phyloP scores from a whole-genome alignment of 148 eudicot genomes.

The Camellia japonica region DNA sequence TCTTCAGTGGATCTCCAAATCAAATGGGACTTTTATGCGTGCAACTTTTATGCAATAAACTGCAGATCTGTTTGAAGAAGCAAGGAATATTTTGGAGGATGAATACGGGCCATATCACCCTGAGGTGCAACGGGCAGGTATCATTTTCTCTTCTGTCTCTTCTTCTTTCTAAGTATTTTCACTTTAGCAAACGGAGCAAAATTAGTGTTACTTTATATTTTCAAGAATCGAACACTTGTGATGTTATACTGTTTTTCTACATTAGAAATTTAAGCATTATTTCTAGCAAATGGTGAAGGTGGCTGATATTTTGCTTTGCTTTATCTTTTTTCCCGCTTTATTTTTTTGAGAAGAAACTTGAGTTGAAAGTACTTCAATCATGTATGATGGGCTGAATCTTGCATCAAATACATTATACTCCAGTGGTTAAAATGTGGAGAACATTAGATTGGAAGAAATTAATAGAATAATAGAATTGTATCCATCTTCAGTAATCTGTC shows the following conservation, averaged over 20 bases:
- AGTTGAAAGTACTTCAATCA: no score
- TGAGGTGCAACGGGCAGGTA: slow-evolving; percentile 93
- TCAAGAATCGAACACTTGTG: no score
- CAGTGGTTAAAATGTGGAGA: neutral
- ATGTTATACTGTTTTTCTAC: no score
- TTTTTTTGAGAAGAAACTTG: no score
- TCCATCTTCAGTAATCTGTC: no score
- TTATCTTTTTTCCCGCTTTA: neutral
- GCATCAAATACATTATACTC: neutral
- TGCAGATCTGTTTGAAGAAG: slow-evolving; percentile 65
- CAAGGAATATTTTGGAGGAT: slow-evolving; percentile 48
- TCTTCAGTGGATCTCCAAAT: neutral
- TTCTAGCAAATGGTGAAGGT: no score
- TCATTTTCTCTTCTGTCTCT: neutral
- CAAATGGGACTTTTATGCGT: slow-evolving; percentile 67
- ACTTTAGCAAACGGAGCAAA: neutral
- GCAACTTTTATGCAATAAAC: slow-evolving; percentile 49
- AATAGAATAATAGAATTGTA: no score
- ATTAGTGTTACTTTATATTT: no score
- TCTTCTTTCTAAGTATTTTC: no score
- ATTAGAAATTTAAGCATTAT: no score
- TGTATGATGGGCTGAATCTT: neutral
- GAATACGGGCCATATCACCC: slow-evolving; percentile 71
- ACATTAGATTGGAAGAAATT: no score
- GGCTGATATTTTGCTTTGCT: neutral